Evolutionary conservation across 2,329 filamentous ascomycete genomes (phyloP).

Genomic region (Cladosporium sp.): DNA sequence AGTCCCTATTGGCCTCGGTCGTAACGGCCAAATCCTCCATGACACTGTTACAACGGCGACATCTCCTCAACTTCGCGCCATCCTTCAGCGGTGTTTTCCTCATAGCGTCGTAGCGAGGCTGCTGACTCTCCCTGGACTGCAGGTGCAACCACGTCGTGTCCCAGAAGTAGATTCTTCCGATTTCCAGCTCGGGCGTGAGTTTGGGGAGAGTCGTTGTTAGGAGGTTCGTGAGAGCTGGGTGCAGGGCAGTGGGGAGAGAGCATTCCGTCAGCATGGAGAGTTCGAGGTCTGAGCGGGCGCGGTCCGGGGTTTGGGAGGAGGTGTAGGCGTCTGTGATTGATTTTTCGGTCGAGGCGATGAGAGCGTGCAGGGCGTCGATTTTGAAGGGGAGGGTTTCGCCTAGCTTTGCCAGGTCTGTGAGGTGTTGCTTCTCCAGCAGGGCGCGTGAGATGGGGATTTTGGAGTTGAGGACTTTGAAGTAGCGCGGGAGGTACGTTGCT

Average conservation of each 20-base stretch:
- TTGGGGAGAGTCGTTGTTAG: constrained; percentile 48
- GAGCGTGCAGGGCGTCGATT: constrained; percentile 41
- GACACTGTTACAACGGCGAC: constrained; percentile 41
- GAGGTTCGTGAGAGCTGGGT: constrained; percentile 44
- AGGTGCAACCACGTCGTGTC: constrained; percentile 67
- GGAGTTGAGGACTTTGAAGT: constrained; percentile 19
- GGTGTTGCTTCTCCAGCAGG: constrained; percentile 50
- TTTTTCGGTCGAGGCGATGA: constrained; percentile 57
- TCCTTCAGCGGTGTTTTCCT: constrained; percentile 45
- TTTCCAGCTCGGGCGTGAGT: constrained; percentile 58
- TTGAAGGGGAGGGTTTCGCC: constrained; percentile 44
- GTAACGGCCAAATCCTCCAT: constrained; percentile 41
- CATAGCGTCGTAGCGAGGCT: constrained; percentile 55
- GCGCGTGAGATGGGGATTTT: constrained; percentile 17
- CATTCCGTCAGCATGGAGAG: constrained; percentile 50
- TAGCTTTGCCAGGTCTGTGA: constrained; percentile 49
- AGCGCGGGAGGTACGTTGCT: constrained; percentile 55
- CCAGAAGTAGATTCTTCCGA: constrained; percentile 65
- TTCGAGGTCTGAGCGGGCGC: constrained; percentile 46
- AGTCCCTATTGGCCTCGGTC: constrained; percentile 16
- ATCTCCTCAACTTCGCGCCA: constrained; percentile 33
- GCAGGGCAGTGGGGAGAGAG: constrained; percentile 47
- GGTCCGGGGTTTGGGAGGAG: constrained; percentile 38
- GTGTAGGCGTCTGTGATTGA: constrained; percentile 58
- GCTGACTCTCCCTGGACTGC: constrained; percentile 23